Base-by-base conservation (phyloP, 495 filamentous ascomycete genomes). In the Achaetomiella virescens region DNA sequence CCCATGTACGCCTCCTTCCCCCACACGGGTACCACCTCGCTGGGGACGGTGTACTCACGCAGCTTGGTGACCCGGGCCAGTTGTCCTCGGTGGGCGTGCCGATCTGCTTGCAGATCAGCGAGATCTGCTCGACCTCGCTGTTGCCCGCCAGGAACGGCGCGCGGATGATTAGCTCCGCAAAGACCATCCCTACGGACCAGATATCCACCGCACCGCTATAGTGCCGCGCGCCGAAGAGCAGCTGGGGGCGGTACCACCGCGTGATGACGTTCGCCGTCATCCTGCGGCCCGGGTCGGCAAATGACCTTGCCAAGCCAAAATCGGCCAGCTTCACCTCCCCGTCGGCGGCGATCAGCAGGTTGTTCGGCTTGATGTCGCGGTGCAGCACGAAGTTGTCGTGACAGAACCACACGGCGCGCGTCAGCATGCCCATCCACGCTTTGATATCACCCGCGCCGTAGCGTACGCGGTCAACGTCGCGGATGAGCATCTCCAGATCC, bases 341-440 rank as follows among this genome's bases (percentile, higher is more conserved):
- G 66, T 96, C 86, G 12, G 90, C 85, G 14, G 91, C 90, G 58
- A 97, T 93, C 44, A 99, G 81, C 65, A 97, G 75, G 72, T 99
- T 97, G 81, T 97, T 97, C 31, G 93, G 92, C 69, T 99, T 99
- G 76, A 99, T 97, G 76, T 99, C 95, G 59, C 93, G 88, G 73
- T 99, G 95, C 41, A 99, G 76, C 3, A 99, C 82, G 60, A 85
- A 90, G 69, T 93, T 95, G 68, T 89, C 88, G 71, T 99, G 95
- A 73, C 95, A 97, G 75, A 92, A 97, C 87, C 88, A 95, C 18
- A 97, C 85, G 11, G 89, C 95, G 48, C 92, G 81, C n/a, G 79
- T 77, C 12, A 97, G 82, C 95, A 97, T 97, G 33, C 86, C 89
- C 86, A 96, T 95, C 95, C 95, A 99, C 22, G 91, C 87, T 66